Evolutionary conservation across 2,329 filamentous ascomycete genomes (phyloP), one percentile per base, ranked within the genome.

Genomic region (Fusarium sp.): DNA sequence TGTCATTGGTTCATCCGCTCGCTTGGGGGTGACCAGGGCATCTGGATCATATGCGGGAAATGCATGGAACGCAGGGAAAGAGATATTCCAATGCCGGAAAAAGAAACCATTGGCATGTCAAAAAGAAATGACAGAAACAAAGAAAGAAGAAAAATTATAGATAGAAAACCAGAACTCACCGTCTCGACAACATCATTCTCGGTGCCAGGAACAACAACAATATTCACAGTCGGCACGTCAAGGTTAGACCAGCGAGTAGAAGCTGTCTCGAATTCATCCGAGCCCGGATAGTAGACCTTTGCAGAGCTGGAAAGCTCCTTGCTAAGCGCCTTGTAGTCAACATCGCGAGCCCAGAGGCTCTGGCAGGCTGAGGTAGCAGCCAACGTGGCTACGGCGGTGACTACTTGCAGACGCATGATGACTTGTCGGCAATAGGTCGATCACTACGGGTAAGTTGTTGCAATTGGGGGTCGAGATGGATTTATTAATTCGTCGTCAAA

Each of bases 241-340:
- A 62, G 19, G n/a, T 47, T 60, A 9, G 61, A 62, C 38, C 39
- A 64, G 1, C 45, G 36, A 8, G 22, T 51, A 4, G 39, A 62
- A n/a, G 39, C 57, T 11, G n/a, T 9, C 3, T 49, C 28, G 15
- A 56, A 50, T 10, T 47, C 49, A 7, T 50, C 39, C 1, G 49
- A 50, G 9, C 57, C 39, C 5, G 61, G 61, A 15, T 31, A 55
- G 39, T 62, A 62, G 9, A 62, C 38, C 19, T 54, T 53, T 17
- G 55, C 47, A 13, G 47, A 53, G 47, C 31, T 22, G 2, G 55
- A 44, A 14, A 58, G 55, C 33, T 53, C 31, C 24, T 58, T 53
- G 8, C 55, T 53, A 10, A 58, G 47, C 8, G 47, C 13, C 39
- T 58, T 58, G 28, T 58, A 58, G 7, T 58, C 39, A 2, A 22